Evolutionary conservation across 1,284 basidiomycete genomes (phyloP).

Genomic region (Lentinula novae-zelandiae): DNA sequence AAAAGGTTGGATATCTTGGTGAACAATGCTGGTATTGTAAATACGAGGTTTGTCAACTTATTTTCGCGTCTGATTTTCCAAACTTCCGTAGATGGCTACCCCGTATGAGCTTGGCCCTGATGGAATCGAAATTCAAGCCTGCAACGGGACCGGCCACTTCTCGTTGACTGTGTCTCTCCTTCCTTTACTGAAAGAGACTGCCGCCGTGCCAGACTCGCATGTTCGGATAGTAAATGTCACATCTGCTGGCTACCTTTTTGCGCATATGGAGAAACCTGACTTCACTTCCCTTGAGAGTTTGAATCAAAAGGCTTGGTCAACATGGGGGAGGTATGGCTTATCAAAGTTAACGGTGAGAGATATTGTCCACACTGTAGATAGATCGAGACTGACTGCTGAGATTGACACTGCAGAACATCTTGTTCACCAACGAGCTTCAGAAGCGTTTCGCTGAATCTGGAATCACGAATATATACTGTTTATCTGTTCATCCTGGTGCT

Average conservation of each 20-base stretch:
- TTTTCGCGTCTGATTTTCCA: neutral
- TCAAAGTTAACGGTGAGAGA: constrained; percentile 3
- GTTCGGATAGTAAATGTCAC: constrained; percentile 15
- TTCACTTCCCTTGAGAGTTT: constrained; percentile 1
- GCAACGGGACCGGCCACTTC: constrained; percentile 13
- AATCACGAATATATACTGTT: neutral
- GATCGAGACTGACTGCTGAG: neutral
- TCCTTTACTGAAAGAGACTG: constrained; percentile 14
- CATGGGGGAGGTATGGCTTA: constrained; percentile 1
- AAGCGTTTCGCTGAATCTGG: neutral
- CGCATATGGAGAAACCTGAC: neutral
- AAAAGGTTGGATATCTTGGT: constrained; percentile 50
- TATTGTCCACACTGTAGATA: too few relatives aligned
- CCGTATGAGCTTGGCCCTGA: constrained; percentile 9
- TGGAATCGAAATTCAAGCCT: constrained; percentile 11
- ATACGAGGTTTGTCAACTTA: neutral
- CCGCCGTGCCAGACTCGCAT: constrained; percentile 10
- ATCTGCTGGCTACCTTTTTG: neutral
- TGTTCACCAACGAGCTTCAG: constrained; percentile 7
- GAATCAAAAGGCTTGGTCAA: neutral
- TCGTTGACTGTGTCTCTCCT: constrained; percentile 13
- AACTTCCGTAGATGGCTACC: constrained; percentile 5
- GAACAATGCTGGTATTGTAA: constrained; percentile 44
- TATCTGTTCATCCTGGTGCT: constrained; percentile 4
- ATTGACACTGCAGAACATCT: neutral